Conservation (phyloP, 805 yeast genomes). For the Kuraishia molischiana region DNA sequence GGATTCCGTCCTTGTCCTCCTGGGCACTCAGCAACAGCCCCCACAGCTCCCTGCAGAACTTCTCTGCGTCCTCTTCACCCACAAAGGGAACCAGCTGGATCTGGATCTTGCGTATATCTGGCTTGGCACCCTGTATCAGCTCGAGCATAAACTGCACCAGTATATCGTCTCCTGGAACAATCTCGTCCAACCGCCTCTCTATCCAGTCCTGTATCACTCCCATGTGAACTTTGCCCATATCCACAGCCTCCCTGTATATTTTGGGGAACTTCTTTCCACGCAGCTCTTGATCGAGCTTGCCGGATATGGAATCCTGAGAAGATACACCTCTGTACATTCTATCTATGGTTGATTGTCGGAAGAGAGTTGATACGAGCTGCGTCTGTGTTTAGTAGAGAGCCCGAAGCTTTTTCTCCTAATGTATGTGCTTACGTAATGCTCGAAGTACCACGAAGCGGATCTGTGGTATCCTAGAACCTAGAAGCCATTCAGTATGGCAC, state of each 20-base stretch:
- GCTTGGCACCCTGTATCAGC: slow-evolving; percentile 25
- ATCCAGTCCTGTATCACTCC: slow-evolving; percentile 32
- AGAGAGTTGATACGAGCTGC: too few relatives aligned
- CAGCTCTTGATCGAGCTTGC: slow-evolving; percentile 8
- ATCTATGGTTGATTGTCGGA: too few relatives aligned
- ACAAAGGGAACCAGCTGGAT: slow-evolving; percentile 36
- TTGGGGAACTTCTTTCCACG: slow-evolving; percentile 21
- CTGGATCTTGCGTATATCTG: slow-evolving; percentile 30
- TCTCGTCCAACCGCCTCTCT: slow-evolving; percentile 17
- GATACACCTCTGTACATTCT: slow-evolving; percentile 4
- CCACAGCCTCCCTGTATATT: slow-evolving; percentile 23
- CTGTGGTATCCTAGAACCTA: too few relatives aligned
- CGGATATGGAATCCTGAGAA: slow-evolving; percentile 8
- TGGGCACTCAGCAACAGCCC: slow-evolving; percentile 32
- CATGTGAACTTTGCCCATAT: slow-evolving; percentile 27
- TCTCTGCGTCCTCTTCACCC: slow-evolving; percentile 22
- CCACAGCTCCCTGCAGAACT: slow-evolving; percentile 36
- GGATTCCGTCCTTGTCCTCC: slow-evolving; percentile 34
- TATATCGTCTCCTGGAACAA: slow-evolving; percentile 37
- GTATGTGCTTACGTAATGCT: too few relatives aligned
- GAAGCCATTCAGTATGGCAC: too few relatives aligned
- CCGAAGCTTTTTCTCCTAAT: too few relatives aligned
- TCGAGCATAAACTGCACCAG: slow-evolving; percentile 34
- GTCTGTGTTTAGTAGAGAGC: too few relatives aligned
- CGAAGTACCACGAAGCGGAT: too few relatives aligned